Evolutionary conservation across 2,329 filamentous ascomycete genomes (phyloP).

Genomic region (Fusarium pseudonygamai): DNA sequence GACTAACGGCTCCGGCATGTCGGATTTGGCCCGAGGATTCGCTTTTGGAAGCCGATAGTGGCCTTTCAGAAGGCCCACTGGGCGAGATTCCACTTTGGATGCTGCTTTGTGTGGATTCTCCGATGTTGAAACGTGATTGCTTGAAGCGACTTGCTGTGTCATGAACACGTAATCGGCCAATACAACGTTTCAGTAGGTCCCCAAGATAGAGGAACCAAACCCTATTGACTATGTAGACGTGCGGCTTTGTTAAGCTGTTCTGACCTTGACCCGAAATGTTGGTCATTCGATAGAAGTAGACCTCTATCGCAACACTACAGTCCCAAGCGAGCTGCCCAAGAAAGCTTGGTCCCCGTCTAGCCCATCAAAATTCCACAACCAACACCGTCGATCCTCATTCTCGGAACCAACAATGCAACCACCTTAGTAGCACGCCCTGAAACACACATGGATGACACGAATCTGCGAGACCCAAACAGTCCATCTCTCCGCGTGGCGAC

Average conservation of each 20-base stretch:
- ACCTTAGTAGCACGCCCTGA: not conserved
- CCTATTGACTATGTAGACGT: not conserved
- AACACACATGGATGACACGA: not conserved
- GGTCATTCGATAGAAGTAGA: too few relatives aligned
- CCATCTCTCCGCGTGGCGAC: not conserved
- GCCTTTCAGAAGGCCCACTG: not conserved
- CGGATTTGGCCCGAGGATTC: not conserved
- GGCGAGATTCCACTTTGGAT: not conserved
- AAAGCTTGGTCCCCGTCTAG: not conserved
- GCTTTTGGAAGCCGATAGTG: not conserved
- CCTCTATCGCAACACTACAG: not conserved
- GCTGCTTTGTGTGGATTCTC: not conserved
- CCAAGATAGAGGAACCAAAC: fast-evolving
- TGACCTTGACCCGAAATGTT: not conserved
- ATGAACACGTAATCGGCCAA: not conserved
- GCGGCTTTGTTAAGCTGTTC: too few relatives aligned
- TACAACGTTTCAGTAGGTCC: not conserved
- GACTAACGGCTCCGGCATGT: not conserved
- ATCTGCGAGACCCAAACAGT: fast-evolving
- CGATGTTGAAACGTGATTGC: not conserved
- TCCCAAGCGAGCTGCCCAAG: not conserved
- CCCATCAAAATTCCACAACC: too few relatives aligned
- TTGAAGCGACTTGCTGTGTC: too few relatives aligned
- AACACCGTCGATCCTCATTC: not conserved
- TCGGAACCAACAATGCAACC: not conserved